Evolutionary conservation across 192 early-diverging fungal species (phyloP).

Genomic region (Linnemannia hyalina): DNA sequence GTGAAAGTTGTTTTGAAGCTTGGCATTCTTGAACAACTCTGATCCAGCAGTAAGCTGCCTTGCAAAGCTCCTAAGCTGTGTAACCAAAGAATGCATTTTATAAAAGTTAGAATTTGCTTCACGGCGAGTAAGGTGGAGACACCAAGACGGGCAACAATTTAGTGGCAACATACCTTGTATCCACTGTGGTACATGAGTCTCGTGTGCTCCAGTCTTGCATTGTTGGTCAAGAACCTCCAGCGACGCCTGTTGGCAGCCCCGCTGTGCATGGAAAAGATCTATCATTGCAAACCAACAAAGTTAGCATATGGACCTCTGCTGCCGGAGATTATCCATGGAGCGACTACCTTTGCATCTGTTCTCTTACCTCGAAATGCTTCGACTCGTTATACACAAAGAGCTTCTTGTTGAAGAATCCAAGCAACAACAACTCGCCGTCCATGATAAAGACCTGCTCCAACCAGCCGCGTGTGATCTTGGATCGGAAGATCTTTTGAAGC

Average conservation of each 20-base stretch:
- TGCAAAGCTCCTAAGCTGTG: conserved; percentile 60
- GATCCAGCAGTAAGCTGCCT: conserved; percentile 54
- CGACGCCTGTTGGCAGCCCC: conserved; percentile 76
- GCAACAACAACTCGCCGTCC: conserved; percentile 67
- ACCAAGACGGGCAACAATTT: background rate
- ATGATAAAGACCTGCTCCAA: conserved; percentile 71
- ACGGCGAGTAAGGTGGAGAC: background rate
- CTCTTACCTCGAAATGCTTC: conserved; percentile 70
- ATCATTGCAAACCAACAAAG: background rate
- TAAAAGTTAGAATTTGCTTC: background rate
- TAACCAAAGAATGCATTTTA: background rate
- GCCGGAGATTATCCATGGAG: background rate
- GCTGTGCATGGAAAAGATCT: conserved; percentile 76
- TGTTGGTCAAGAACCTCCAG: conserved; percentile 75
- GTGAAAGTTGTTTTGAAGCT: conserved; percentile 71
- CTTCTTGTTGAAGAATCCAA: conserved; percentile 81
- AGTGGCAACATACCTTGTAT: conserved; percentile 53
- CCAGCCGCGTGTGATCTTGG: conserved; percentile 84
- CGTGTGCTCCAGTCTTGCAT: conserved; percentile 61
- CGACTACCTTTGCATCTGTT: background rate
- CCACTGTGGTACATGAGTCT: conserved; percentile 74
- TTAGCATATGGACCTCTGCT: background rate
- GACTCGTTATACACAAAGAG: conserved; percentile 80
- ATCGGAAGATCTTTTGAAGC: conserved; percentile 65
- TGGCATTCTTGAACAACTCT: conserved; percentile 67